phyloP scores from a whole-genome alignment of 768 basidiomycete genomes.

The Phylloporus scabripes region DNA sequence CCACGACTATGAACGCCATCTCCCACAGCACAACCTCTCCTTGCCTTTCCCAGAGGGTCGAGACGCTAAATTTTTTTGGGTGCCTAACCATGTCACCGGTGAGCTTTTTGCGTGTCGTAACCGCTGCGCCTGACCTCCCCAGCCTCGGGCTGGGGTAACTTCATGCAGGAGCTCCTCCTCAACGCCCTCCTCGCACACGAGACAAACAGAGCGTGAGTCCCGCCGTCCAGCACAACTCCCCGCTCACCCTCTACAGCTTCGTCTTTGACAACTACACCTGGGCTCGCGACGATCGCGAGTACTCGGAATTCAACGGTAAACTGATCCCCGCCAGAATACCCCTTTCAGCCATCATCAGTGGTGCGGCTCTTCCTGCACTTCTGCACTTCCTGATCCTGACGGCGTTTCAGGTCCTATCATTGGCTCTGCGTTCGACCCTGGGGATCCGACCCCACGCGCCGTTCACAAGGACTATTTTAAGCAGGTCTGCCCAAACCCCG shows the following conservation, averaged over 20 bases:
- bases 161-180: constrained; percentile 52
- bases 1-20: constrained; percentile 37
- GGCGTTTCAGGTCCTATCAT: constrained; percentile 36
- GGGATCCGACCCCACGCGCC: constrained; percentile 37
- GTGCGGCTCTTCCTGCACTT: constrained; percentile 25
- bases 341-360: constrained; percentile 47
- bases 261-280: constrained; percentile 61
- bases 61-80: constrained; percentile 42
- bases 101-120: constrained; percentile 3
- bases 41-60: constrained; percentile 38
- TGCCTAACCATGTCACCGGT: constrained; percentile 44
- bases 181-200: constrained; percentile 45
- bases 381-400: not conserved
- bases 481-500: constrained; percentile 42
- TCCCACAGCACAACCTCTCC: constrained; percentile 42
- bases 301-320: constrained; percentile 44
- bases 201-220: constrained; percentile 44
- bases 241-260: constrained; percentile 28
- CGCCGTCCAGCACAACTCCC: no score
- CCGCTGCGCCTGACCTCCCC: not conserved
- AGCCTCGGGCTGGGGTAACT: constrained; percentile 60
- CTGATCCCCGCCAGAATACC: constrained; percentile 51
- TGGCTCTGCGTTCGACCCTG: constrained; percentile 35
- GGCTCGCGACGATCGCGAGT: constrained; percentile 38
- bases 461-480: constrained; percentile 44